Conservation (phyloP, 2,329 filamentous ascomycete species). For the Blumeriella jaapii region DNA sequence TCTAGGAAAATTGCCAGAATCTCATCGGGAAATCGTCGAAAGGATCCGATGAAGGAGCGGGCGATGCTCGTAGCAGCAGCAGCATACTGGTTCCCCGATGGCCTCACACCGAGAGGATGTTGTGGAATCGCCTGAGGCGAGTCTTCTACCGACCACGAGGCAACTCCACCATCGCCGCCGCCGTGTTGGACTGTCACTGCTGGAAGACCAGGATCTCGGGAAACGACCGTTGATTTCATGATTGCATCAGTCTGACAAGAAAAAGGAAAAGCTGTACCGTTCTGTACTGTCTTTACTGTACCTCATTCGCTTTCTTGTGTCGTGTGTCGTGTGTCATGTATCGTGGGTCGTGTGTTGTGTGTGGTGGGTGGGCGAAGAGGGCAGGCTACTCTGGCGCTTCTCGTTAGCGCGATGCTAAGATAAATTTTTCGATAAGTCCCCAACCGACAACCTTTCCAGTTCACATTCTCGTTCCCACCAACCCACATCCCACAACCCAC, state of each 20-base stretch:
- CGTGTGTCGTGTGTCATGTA: no score
- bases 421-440: no score
- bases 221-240: slow-evolving; percentile 16
- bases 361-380: no score
- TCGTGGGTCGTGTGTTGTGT: no score
- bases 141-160: slow-evolving; percentile 31
- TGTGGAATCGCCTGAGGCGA: slow-evolving; percentile 47
- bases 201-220: slow-evolving; percentile 10
- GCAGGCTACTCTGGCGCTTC: no score
- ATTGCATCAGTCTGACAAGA: no score
- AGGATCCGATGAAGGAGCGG: slow-evolving; percentile 51
- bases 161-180: slow-evolving; percentile 14
- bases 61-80: slow-evolving; percentile 53
- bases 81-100: slow-evolving; percentile 71
- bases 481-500: slow-evolving; percentile 2
- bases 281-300: no score
- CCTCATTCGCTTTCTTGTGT: no score
- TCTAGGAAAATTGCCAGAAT: slow-evolving; percentile 66
- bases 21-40: slow-evolving; percentile 68
- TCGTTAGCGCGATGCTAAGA: no score
- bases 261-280: no score
- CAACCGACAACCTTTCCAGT: no score
- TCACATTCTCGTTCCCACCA: neutral
- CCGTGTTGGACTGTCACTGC: slow-evolving; percentile 11
- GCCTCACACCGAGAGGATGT: slow-evolving; percentile 78